phyloP scores from a whole-genome alignment of 768 basidiomycete species.

The Xerocomellus amylosporus region DNA sequence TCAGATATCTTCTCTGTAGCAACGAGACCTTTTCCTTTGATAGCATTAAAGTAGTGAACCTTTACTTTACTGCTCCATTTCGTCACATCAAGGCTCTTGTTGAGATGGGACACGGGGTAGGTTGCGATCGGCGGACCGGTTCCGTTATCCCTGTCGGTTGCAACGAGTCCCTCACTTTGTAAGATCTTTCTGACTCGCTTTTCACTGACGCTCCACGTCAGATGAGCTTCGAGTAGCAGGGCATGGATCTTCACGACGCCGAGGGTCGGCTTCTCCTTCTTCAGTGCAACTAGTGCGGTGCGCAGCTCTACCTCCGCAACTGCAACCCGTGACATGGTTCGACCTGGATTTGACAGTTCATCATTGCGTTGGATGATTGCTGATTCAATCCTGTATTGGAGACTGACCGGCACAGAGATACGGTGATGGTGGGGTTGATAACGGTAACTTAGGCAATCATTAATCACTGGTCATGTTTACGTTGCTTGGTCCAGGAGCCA shows the following conservation, averaged over 20 bases:
- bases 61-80: constrained; percentile 64
- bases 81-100: constrained; percentile 57
- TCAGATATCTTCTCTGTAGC: constrained; percentile 63
- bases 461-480: neutral
- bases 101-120: constrained; percentile 62
- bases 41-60: constrained; percentile 63
- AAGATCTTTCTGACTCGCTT: constrained; percentile 75
- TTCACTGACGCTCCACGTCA: constrained; percentile 79
- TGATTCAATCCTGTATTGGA: neutral
- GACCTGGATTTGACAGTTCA: neutral
- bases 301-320: constrained; percentile 58
- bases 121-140: constrained; percentile 16
- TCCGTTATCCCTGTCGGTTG: constrained; percentile 7
- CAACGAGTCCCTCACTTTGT: constrained; percentile 53
- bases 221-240: constrained; percentile 53
- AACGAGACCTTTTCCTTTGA: constrained; percentile 82
- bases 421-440: neutral
- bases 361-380: neutral
- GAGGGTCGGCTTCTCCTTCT: constrained; percentile 54
- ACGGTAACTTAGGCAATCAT: neutral
- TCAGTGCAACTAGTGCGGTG: constrained; percentile 51
- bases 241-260: constrained; percentile 73
- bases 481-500: too few relatives aligned
- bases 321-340: constrained; percentile 13
- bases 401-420: constrained; percentile 4